Percentiles rank a stretch among this genome's conserved stretches.
Conservation (phyloP, 192 early-diverging fungal species). For the Chytriomyces sp. region DNA sequence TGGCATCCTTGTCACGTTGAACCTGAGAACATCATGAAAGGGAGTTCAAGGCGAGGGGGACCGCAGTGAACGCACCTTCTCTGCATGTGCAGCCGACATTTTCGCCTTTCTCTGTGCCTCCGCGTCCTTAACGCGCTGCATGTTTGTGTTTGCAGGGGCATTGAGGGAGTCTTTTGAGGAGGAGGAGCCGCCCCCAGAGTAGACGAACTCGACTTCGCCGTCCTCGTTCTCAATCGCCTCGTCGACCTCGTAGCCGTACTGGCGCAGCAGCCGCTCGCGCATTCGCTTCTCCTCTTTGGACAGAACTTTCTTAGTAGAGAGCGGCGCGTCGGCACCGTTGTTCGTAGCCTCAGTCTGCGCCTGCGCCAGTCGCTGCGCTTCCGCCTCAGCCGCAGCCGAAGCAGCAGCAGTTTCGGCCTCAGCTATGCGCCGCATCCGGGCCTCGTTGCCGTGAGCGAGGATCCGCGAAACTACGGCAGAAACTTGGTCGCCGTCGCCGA, state of each 20-base stretch:
- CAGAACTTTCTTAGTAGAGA: constrained; percentile 19
- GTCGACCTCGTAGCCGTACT: constrained; percentile 69
- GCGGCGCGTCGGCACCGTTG: not conserved
- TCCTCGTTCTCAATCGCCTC: constrained; percentile 59
- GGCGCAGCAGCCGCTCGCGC: constrained; percentile 34
- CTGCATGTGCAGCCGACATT: constrained; percentile 1
- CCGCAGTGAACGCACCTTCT: not conserved
- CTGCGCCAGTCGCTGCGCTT: constrained; percentile 26
- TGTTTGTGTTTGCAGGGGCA: constrained; percentile 57
- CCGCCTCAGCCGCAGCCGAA: constrained; percentile 42
- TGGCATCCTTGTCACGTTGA: constrained; percentile 34
- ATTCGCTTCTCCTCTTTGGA: constrained; percentile 29
- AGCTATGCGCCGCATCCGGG: too few relatives aligned
- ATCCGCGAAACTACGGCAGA: not conserved
- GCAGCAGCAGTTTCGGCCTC: constrained; percentile 47
- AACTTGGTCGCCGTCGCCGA: constrained; percentile 28
- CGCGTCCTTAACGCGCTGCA: constrained; percentile 58
- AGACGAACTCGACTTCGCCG: constrained; percentile 68
- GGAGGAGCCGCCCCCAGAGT: constrained; percentile 37
- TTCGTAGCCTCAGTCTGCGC: constrained; percentile 7
- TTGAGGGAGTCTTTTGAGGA: not conserved
- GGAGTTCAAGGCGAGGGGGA: not conserved
- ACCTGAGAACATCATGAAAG: not conserved
- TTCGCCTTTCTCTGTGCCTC: constrained; percentile 44
- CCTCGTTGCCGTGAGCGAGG: not conserved